phyloP scores from a whole-genome alignment of 2,329 filamentous ascomycete species.

The Immersiporthe knoxdaviesiana region DNA sequence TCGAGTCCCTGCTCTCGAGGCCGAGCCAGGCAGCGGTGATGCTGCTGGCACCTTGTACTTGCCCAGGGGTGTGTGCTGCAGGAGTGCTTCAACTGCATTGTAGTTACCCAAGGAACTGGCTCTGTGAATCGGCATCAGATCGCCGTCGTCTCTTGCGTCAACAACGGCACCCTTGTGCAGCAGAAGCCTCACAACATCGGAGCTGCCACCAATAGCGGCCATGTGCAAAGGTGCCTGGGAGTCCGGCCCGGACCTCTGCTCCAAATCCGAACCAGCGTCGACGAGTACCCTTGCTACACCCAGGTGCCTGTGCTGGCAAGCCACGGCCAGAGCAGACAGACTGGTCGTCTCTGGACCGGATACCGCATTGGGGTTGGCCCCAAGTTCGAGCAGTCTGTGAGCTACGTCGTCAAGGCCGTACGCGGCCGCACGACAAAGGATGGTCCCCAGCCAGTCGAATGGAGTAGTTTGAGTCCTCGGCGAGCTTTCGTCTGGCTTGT shows the following conservation, averaged over 20 bases:
- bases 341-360: background rate
- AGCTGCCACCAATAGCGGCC: background rate
- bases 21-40: background rate
- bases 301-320: background rate
- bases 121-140: background rate
- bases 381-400: background rate
- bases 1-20: background rate
- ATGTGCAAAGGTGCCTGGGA: background rate
- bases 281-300: background rate
- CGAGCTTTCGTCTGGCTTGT: background rate
- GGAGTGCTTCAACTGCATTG: background rate
- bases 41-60: background rate
- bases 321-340: background rate
- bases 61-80: background rate
- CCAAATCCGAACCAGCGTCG: background rate
- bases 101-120: background rate
- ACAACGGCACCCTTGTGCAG: background rate
- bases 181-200: background rate
- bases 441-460: constrained; percentile 1
- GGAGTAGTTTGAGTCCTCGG: background rate
- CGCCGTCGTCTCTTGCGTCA: background rate
- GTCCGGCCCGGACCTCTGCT: background rate
- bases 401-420: constrained; percentile 4
- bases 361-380: background rate
- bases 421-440: background rate